Conservation (phyloP, 2,329 filamentous ascomycete genomes). For the Xylaria sp. region DNA sequence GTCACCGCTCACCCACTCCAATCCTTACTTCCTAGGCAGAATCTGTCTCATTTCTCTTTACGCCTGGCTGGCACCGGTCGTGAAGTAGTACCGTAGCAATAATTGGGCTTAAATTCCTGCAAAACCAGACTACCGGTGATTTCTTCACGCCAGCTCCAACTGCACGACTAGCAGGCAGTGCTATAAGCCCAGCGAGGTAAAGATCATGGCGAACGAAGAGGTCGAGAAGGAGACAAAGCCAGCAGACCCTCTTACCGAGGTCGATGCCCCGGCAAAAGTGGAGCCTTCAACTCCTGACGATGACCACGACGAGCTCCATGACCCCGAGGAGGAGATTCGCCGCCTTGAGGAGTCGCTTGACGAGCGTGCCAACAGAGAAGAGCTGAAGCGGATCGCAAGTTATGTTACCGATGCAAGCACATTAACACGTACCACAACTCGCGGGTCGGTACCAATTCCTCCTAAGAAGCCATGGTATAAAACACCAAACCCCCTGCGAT, state of each 20-base stretch:
- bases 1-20: not conserved
- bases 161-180: not conserved
- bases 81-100: not conserved
- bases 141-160: not conserved
- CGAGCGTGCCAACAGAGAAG: constrained; percentile 39
- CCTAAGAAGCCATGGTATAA: constrained; percentile 67
- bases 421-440: constrained; percentile 50
- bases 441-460: constrained; percentile 38
- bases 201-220: constrained; percentile 37
- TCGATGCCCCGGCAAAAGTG: constrained; percentile 29
- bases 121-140: not conserved
- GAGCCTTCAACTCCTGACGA: constrained; percentile 29
- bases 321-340: constrained; percentile 40
- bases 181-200: not conserved
- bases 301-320: constrained; percentile 31
- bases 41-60: not conserved
- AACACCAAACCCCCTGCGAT: constrained; percentile 65
- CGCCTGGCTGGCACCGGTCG: not conserved
- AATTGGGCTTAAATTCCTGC: not conserved
- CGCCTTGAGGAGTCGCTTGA: constrained; percentile 35
- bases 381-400: constrained; percentile 54
- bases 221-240: constrained; percentile 37
- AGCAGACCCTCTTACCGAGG: constrained; percentile 34
- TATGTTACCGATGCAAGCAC: constrained; percentile 60
- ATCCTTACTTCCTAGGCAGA: not conserved